Evolutionary conservation across 2,329 filamentous ascomycete species (phyloP).

Genomic region (Dactylellina parvicollis): DNA sequence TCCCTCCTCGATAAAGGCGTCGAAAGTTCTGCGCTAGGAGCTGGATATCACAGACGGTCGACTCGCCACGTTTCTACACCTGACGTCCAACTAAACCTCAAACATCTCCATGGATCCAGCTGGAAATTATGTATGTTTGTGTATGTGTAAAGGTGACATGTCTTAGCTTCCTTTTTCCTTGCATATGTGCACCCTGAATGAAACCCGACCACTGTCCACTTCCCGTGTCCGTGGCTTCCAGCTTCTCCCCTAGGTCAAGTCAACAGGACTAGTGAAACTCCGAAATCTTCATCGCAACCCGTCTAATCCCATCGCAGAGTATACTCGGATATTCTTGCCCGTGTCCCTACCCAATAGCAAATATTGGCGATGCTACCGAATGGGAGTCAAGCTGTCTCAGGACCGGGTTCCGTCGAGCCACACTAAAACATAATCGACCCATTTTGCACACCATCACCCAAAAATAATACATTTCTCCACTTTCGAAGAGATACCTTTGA

Average conservation of each 20-base stretch:
- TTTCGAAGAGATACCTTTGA: not conserved
- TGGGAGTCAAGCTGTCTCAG: constrained; percentile 45
- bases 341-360: constrained; percentile 30
- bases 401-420: constrained; percentile 37
- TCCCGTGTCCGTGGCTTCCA: constrained; percentile 4
- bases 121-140: constrained; percentile 3
- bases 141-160: constrained; percentile 23
- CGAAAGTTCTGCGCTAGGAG: constrained; percentile 5
- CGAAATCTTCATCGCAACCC: no score
- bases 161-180: constrained; percentile 24
- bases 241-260: not conserved
- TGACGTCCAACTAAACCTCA: constrained; percentile 52
- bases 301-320: constrained; percentile 4
- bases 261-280: no score
- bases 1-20: not conserved
- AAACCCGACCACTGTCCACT: no score
- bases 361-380: constrained; percentile 31
- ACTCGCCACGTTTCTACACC: constrained; percentile 19
- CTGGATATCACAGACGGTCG: constrained; percentile 4
- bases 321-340: constrained; percentile 24
- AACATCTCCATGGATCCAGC: constrained; percentile 27
- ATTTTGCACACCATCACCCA: constrained; percentile 30
- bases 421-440: constrained; percentile 32
- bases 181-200: no score
- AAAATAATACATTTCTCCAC: constrained; percentile 45